Conservation (phyloP, 2,329 filamentous ascomycete species). For the Botrytis medusae region DNA sequence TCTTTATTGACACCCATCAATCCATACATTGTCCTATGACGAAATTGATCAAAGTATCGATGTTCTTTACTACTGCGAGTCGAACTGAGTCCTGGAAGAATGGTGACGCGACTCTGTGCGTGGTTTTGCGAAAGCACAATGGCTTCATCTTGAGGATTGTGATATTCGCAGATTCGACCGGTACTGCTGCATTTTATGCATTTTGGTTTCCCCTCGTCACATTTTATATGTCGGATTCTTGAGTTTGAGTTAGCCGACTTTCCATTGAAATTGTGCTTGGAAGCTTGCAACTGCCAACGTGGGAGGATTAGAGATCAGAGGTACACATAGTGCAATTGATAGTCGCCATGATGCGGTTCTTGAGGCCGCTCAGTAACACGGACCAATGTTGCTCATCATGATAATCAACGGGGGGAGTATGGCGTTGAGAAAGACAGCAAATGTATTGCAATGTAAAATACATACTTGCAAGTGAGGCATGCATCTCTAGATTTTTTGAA, state of each 20-base stretch:
- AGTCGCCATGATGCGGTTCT: constrained; percentile 83
- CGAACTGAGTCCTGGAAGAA: background rate
- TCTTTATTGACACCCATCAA: constrained; percentile 23
- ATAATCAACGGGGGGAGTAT: constrained; percentile 27
- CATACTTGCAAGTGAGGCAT: constrained; percentile 21
- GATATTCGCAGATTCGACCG: constrained; percentile 25
- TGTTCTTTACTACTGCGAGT: constrained; percentile 24
- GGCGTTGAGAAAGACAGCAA: background rate
- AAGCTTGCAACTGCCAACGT: constrained; percentile 22
- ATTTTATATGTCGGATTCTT: constrained; percentile 29
- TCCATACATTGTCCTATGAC: constrained; percentile 18
- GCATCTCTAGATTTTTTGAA: constrained; percentile 18
- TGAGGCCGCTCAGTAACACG: constrained; percentile 94
- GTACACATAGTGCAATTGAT: constrained; percentile 70
- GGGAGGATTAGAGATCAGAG: constrained; percentile 61
- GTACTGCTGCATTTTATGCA: constrained; percentile 26
- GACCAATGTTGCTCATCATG: constrained; percentile 89
- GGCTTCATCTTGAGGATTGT: constrained; percentile 15
- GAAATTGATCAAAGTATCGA: constrained; percentile 27
- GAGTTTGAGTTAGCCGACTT: background rate
- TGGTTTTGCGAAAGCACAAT: constrained; percentile 3
- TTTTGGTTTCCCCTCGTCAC: constrained; percentile 29
- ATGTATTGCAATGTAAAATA: background rate
- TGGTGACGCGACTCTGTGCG: constrained; percentile 7
- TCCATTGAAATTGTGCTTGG: background rate